These are phyloP conservation scores for Zoysia pacifica DNA, from an alignment of 176 grass and related monocot species.

Conservation along the genomic window DNA sequence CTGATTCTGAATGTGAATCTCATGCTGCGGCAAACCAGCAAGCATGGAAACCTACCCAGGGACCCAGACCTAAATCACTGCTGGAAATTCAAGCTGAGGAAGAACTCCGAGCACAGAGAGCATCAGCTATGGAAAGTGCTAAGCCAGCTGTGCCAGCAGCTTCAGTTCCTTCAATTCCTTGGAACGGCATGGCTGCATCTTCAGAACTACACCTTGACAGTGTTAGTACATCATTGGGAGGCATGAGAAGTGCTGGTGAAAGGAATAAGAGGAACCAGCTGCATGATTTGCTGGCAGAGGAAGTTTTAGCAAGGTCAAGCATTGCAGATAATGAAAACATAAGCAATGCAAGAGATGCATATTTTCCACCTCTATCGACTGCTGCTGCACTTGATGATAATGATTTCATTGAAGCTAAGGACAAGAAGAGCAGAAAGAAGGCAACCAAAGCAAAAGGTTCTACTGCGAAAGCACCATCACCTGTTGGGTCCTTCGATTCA, in stretches of 20 bases:
- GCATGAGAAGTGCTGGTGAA: slow-evolving; percentile 44
- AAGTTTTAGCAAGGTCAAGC: slow-evolving; percentile 71
- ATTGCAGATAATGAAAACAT: slow-evolving; percentile 55
- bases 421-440: slow-evolving; percentile 93
- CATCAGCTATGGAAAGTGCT: slow-evolving; percentile 37
- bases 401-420: slow-evolving; percentile 98
- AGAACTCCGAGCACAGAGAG: slow-evolving; percentile 65
- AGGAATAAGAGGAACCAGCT: slow-evolving; percentile 75
- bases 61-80: slow-evolving; percentile 82
- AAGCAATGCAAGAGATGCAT: slow-evolving; percentile 42
- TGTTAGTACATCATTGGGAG: slow-evolving; percentile 38
- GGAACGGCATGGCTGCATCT: slow-evolving; percentile 54
- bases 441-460: slow-evolving; percentile 68
- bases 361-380: slow-evolving; percentile 44
- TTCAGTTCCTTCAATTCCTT: slow-evolving; percentile 49
- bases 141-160: slow-evolving; percentile 28
- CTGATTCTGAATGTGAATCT: slow-evolving; percentile 56
- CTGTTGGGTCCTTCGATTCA: slow-evolving; percentile 54
- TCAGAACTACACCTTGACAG: slow-evolving; percentile 49
- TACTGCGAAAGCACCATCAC: slow-evolving; percentile 52
- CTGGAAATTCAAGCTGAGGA: slow-evolving; percentile 98
- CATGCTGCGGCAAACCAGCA: slow-evolving; percentile 43
- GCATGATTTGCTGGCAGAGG: slow-evolving; percentile 91
- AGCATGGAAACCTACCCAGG: slow-evolving; percentile 81
- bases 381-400: slow-evolving; percentile 53